Base-by-base conservation (phyloP, 108 stramenopile species). In the Nitzschia sp. region DNA sequence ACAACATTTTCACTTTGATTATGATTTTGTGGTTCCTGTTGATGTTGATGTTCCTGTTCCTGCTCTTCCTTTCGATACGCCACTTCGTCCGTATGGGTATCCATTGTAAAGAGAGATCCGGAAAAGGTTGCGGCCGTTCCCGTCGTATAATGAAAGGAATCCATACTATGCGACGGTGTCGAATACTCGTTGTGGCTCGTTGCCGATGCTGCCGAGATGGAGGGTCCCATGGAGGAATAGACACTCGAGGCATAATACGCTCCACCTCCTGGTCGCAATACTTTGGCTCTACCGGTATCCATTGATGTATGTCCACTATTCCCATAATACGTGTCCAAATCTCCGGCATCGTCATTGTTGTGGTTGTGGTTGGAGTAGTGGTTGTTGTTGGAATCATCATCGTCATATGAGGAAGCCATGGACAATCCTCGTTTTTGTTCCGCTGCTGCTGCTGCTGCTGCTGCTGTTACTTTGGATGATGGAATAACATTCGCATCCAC, bases 31-130 rank as follows among this genome's bases (percentile, higher is more conserved):
- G 13, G 38, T 13, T 41, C 9, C 38, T 41, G 38, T 41, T 41
- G 38, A 6, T 6, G 38, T 13, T 41, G 38, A 6, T 41, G 38
- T 13, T 41, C 9, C 38, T 41, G 38, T 41, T 41, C 9, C 9
- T 6, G 38, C 38, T 9, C 38, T 41, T 13, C 38, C 13, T 6
- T 9, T 9, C 38, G 38, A 23, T 16, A 0, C 16, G 33, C 8
- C 11, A 32, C 29, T 58, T 58, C 31, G 33, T 58, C 57, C 13
- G 57, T 58, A 21, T 58, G n/a, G 13, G 57, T 58, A 34, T 58
- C 57, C 3, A 58, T n/a, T 2, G 57, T 58, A n/a, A 33, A 32
- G 30, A 33, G 57, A 1, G 57, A 58, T 3, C 29, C 28, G 0
- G 57, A 34, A 29, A n/a, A 58, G 17, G 57, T 19, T 1, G 57